Base-by-base conservation (phyloP, 2,329 filamentous ascomycete genomes). In the Thelonectria blattea region DNA sequence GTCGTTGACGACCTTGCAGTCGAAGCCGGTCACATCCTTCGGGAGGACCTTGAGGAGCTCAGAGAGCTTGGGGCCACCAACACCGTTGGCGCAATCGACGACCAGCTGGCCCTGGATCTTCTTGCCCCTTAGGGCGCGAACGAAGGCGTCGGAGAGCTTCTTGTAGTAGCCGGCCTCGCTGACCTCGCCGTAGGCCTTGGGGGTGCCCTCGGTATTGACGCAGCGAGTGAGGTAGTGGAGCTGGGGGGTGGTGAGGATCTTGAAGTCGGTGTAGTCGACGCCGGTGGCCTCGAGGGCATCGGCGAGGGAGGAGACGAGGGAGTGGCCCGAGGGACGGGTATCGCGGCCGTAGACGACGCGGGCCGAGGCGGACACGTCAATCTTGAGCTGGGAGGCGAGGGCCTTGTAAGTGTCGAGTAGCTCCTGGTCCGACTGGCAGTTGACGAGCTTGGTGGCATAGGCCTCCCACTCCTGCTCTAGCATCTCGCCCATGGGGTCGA, bases 401-500 rank as follows among this genome's bases (percentile, higher is more conserved):
- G 88, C 83, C 69, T 89, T 85, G 82, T 96, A 97, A 68, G 88
- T 86, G 46, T 91, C 84, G 62, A 87, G 85, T 41, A 98, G 87
- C 52, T 88, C 85, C 65, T 92, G 85, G 71, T 96, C 89, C 62
- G 85, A 86, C 17, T 87, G 80, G 64, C 91, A 89, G 78, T 99
- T 99, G 73, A 96, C 93, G 64, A 99, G 88, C 71, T 85, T 85
- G 37, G 95, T 98, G 55, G 93, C 93, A 76, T 93, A 89, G 39
- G 83, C 82, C 80, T 99, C 95, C 95, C 95, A 99, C 62, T 94
- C 91, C 76, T 93, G 89, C 85, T 96, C 92, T 51, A 97, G 85
- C 95, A 98, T 98, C 77, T 98, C 95, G 66, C 95, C 94, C 89
- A 96, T 91, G 12, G 95, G 95, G 77, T 99, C 95, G 65, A 99